phyloP scores from a whole-genome alignment of 768 basidiomycete species.

The Asterophora lycoperdoides region DNA sequence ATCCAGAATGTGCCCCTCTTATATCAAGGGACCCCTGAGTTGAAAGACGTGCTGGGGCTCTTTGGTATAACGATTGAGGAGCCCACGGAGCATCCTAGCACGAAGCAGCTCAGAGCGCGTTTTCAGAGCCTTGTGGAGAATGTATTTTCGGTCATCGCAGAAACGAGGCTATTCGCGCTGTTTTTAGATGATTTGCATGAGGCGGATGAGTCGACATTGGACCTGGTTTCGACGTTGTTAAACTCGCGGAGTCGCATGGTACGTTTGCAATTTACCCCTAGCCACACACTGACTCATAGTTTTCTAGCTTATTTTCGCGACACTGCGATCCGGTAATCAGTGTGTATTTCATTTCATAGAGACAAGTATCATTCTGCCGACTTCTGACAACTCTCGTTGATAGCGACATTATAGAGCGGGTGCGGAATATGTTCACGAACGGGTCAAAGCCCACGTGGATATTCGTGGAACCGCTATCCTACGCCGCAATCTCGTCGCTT shows the following conservation, averaged over 20 bases:
- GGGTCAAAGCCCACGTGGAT: conserved; percentile 65
- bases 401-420: conserved; percentile 45
- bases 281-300: not conserved
- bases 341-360: conserved; percentile 24
- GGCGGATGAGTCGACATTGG: conserved; percentile 66
- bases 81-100: conserved; percentile 52
- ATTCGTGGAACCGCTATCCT: conserved; percentile 53
- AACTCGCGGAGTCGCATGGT: conserved; percentile 68
- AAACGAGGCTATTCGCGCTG: conserved; percentile 65
- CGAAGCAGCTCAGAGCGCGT: conserved; percentile 58
- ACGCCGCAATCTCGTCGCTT: conserved; percentile 51
- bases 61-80: conserved; percentile 50
- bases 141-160: conserved; percentile 64
- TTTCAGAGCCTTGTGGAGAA: conserved; percentile 70
- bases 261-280: conserved; percentile 7
- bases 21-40: conserved; percentile 67
- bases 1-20: conserved; percentile 65
- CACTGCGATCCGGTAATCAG: conserved; percentile 54
- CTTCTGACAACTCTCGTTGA: not conserved
- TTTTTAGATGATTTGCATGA: conserved; percentile 75
- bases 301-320: conserved; percentile 57
- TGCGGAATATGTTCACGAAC: conserved; percentile 53
- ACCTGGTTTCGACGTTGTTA: conserved; percentile 59
- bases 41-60: conserved; percentile 54
- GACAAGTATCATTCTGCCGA: not conserved